These are phyloP conservation scores for Prunus yedoensis DNA, from an alignment of 331 rosid genomes.

Conservation along the genomic window DNA sequence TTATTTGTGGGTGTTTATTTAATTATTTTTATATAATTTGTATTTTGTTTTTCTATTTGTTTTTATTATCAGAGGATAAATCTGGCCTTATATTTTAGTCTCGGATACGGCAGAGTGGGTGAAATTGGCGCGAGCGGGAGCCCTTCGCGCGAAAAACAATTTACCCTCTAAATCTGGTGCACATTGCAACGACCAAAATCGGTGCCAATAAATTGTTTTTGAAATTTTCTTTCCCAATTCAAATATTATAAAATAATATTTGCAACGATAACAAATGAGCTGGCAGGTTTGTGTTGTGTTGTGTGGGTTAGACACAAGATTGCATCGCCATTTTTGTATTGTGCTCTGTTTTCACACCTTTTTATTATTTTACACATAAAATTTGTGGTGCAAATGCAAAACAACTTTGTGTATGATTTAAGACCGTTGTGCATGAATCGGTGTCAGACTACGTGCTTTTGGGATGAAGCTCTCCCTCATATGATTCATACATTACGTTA, in stretches of 20 bases:
- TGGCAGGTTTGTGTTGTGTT: too few species aligned
- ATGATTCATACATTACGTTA: too few species aligned
- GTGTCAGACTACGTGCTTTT: not conserved
- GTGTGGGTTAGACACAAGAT: not conserved
- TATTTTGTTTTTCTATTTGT: not conserved
- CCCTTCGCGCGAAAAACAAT: not conserved
- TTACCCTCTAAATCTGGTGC: too few species aligned
- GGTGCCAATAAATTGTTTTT: too few species aligned
- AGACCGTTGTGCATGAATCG: not conserved
- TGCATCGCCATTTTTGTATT: not conserved
- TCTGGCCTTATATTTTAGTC: not conserved
- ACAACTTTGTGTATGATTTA: not conserved
- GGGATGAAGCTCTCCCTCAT: not conserved
- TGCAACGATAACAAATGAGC: too few species aligned
- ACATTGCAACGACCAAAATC: not conserved
- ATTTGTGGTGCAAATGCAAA: not conserved
- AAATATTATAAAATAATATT: not conserved
- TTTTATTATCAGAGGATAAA: not conserved
- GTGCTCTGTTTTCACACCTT: not conserved
- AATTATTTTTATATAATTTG: too few species aligned
- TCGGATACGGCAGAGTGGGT: not conserved
- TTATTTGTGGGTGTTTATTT: not conserved
- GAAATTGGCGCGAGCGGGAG: constrained; percentile 18
- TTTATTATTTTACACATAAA: not conserved
- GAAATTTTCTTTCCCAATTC: not conserved